phyloP scores from a whole-genome alignment of 164 flowering plant genomes.

The Berberis vulgaris region DNA sequence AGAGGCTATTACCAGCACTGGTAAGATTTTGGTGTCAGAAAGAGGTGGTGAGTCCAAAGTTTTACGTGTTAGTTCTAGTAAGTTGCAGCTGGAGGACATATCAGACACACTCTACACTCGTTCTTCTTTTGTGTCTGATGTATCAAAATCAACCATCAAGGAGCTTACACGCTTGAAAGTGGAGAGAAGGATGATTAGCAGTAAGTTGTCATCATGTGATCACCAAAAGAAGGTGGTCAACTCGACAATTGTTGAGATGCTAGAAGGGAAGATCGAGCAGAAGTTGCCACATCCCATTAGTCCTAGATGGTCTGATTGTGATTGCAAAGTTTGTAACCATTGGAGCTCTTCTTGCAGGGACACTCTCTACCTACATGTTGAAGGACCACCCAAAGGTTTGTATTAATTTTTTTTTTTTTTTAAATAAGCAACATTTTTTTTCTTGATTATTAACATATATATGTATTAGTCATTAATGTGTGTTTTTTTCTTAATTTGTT shows the following conservation, averaged over 20 bases:
- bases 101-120: constrained; percentile 86
- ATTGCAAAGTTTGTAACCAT: constrained; percentile 56
- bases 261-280: constrained; percentile 57
- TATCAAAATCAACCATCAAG: constrained; percentile 40
- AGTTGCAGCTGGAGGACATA: constrained; percentile 70
- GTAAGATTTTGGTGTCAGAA: constrained; percentile 71
- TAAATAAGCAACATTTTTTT: too few species aligned
- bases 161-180: constrained; percentile 35
- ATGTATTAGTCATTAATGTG: too few species aligned
- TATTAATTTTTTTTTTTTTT: too few species aligned
- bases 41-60: constrained; percentile 71
- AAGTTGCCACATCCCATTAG: constrained; percentile 33
- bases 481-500: too few species aligned
- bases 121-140: constrained; percentile 60
- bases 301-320: constrained; percentile 94
- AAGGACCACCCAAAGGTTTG: too few species aligned
- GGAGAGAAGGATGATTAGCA: constrained; percentile 7
- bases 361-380: constrained; percentile 26
- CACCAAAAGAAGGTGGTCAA: constrained; percentile 26
- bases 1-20: constrained; percentile 57
- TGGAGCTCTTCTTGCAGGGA: constrained; percentile 56
- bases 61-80: constrained; percentile 46
- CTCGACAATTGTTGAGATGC: constrained; percentile 71
- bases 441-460: too few species aligned
- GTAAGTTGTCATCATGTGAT: background rate